These are phyloP conservation scores for Pyrus pyrifolia DNA, from an alignment of 306 rosid genomes.

Conservation along the genomic window DNA sequence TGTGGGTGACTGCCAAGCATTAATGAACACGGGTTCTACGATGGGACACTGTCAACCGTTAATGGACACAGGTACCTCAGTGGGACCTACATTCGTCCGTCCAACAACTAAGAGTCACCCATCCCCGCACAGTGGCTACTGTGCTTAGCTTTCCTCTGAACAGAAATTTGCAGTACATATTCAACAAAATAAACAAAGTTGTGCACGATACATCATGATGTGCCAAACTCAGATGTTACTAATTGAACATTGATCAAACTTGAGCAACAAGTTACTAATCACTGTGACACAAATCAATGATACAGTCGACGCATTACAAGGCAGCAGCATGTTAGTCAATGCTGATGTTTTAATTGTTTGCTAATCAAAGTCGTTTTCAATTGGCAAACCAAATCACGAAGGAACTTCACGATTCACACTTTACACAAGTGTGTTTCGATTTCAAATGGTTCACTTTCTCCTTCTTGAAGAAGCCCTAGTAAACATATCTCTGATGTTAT, in stretches of 20 bases:
- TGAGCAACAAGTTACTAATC: not conserved
- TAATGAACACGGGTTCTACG: not conserved
- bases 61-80: not conserved
- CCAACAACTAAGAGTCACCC: not conserved
- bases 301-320: not conserved
- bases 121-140: too few relatives aligned
- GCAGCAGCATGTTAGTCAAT: not conserved
- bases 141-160: not conserved
- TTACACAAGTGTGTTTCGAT: not conserved
- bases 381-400: not conserved
- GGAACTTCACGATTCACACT: not conserved
- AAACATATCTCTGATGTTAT: slow-evolving; percentile 76
- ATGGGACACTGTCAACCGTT: accelerated
- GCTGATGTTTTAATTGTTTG: not conserved
- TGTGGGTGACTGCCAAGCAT: accelerated
- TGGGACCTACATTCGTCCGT: not conserved
- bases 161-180: not conserved
- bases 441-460: slow-evolving; percentile 30
- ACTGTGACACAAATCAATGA: not conserved
- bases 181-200: not conserved
- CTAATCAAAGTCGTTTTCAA: not conserved
- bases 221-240: not conserved
- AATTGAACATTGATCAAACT: not conserved
- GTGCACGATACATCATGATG: not conserved
- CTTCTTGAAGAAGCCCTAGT: slow-evolving; percentile 56